Base-by-base conservation (phyloP, 2,329 filamentous ascomycete species). In the Albophoma yamanashiensis region DNA sequence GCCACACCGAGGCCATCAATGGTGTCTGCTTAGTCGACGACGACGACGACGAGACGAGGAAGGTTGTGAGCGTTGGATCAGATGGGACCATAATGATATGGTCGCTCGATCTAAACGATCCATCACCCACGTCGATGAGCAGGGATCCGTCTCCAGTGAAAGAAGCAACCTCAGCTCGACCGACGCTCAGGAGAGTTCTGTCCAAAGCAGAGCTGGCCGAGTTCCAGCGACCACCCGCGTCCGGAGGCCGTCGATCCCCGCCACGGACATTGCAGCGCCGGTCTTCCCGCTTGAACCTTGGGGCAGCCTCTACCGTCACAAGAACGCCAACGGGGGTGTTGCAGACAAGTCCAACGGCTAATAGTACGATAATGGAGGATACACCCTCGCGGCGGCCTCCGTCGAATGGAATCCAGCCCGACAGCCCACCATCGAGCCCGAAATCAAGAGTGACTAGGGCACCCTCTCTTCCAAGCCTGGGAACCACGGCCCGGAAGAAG, bases 1-100 rank as follows among this genome's bases (percentile, higher is more conserved):
- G 94, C 1, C 94, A 99, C 67, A 96, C 92, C 0, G 92, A 97
- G 70, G 89, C 92, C 11, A 91, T 99, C 64, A 96, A 90, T 58
- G 92, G 92, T 62, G 85, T 95, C 22, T 83, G 89, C 4, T 75
- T 97, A 22, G 72, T 93, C 14, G 83, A 89, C 59, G 79, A 79
- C 9, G 78, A 80, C 11, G 78, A 80, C 0, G 81, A 83, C 20
- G 77, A 79, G 20, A 75, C 77, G 34, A 81, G 82, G 58, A 82
- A 80, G 62, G 75, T 91, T 50, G 82, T 93, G 58, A 92, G 88
- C 64, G 89, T 89, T 39, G 90, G 89, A 1, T 84, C 88, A 6
- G 90, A 94, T 70, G 89, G 89, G 1, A 91, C 89, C 0, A 87
- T 93, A 64, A 92, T 93, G 88, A 84, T 92, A 36, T 94, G 90